A percentile compares a stretch with the other conserved stretches of the same genome.
phyloP scores from a whole-genome alignment of 2,329 filamentous ascomycete species.

The Beauveria sp. region DNA sequence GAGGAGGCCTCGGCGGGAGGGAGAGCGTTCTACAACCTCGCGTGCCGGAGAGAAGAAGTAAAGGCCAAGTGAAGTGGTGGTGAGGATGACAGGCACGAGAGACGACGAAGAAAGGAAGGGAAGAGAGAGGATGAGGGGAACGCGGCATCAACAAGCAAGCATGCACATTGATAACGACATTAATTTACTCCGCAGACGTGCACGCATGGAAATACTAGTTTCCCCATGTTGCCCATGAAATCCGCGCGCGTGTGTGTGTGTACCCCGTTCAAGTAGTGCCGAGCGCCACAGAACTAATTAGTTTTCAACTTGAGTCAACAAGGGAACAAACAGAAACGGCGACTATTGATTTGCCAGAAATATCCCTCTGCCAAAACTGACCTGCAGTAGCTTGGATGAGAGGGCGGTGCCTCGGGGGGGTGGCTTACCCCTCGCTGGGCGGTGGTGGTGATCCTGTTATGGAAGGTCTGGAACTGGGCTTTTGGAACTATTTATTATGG shows the following conservation, averaged over 20 bases:
- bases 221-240: not conserved
- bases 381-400: not conserved
- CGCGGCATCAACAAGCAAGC: not conserved
- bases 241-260: not conserved
- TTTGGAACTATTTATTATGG: not conserved
- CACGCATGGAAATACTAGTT: too few species aligned
- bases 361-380: not conserved
- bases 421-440: not conserved
- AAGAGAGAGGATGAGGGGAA: not conserved
- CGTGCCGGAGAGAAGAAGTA: too few species aligned
- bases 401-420: not conserved
- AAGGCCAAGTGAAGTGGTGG: not conserved
- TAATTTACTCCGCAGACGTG: not conserved
- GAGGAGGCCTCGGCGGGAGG: too few species aligned
- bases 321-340: not conserved
- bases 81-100: not conserved
- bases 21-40: too few species aligned
- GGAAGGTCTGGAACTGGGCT: not conserved
- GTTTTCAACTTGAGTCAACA: not conserved
- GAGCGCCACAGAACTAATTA: not conserved
- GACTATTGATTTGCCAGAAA: not conserved
- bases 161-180: conserved; percentile 2
- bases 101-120: not conserved
- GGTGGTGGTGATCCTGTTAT: not conserved
- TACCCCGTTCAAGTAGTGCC: conserved; percentile 3